phyloP scores from a whole-genome alignment of 2,329 filamentous ascomycete genomes.

The Aureobasidium subglaciale region DNA sequence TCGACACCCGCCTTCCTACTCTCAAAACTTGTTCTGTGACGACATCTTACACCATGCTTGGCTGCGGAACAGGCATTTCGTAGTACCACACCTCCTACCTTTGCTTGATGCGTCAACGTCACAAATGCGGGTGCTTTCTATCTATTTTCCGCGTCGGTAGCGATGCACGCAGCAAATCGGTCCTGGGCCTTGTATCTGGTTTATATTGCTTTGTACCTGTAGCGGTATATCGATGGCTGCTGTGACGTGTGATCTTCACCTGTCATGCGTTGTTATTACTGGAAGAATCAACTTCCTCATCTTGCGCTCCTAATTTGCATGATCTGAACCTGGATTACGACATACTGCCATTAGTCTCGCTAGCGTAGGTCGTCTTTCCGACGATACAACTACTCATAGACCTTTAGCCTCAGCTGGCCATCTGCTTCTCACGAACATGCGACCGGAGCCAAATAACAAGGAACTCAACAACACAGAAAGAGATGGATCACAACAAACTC shows the following conservation, averaged over 20 bases:
- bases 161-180: not conserved
- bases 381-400: not conserved
- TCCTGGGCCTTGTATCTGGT: not conserved
- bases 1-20: not conserved
- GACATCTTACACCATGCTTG: slow-evolving; percentile 3
- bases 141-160: not conserved
- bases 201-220: slow-evolving; percentile 9
- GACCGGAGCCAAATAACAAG: not conserved
- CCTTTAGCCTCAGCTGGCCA: not conserved
- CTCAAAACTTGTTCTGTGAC: slow-evolving; percentile 12
- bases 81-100: slow-evolving; percentile 1
- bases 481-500: not conserved
- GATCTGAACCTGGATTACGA: not conserved
- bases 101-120: not conserved
- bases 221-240: not conserved
- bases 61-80: not conserved
- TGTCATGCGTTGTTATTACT: not conserved
- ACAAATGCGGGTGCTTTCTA: not conserved
- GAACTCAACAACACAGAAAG: not conserved
- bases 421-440: not conserved
- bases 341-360: not conserved
- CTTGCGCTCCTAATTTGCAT: not conserved
- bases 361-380: not conserved
- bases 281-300: not conserved
- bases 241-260: slow-evolving; percentile 14